Conservation (phyloP, 768 basidiomycete genomes). For the Auriculariales sp. region DNA sequence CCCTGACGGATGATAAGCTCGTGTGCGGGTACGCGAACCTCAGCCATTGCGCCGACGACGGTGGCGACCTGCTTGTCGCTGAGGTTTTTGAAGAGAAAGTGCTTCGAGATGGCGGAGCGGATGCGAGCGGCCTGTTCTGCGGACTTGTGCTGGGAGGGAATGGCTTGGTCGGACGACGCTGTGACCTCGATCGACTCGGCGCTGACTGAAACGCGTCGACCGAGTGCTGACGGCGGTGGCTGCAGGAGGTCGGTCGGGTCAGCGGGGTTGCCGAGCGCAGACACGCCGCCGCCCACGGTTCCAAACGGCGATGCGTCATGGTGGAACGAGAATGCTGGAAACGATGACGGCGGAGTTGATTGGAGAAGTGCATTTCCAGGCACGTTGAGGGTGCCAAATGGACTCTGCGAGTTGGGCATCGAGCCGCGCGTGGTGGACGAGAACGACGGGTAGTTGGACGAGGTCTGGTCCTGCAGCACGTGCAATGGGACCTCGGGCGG, state of each 20-base stretch:
- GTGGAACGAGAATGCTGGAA: too few relatives aligned
- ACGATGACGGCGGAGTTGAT: constrained; percentile 45
- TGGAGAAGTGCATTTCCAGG: constrained; percentile 64
- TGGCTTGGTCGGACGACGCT: constrained; percentile 44
- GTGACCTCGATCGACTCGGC: constrained; percentile 91
- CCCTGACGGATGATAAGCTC: constrained; percentile 95
- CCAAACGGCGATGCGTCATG: constrained; percentile 46
- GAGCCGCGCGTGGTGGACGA: constrained; percentile 34
- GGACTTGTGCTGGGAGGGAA: constrained; percentile 67
- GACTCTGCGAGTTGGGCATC: constrained; percentile 39
- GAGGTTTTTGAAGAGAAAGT: constrained; percentile 91
- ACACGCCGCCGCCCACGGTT: constrained; percentile 24
- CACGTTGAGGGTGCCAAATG: constrained; percentile 68
- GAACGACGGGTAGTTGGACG: constrained; percentile 8
- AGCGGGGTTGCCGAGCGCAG: constrained; percentile 10
- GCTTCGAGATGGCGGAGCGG: constrained; percentile 69
- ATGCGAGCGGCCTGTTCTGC: constrained; percentile 78
- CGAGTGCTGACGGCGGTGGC: constrained; percentile 60
- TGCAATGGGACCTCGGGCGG: constrained; percentile 36
- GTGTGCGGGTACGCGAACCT: constrained; percentile 50
- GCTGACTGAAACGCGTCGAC: constrained; percentile 85
- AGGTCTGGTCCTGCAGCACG: constrained; percentile 41
- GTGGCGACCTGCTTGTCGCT: constrained; percentile 93
- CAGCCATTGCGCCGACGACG: constrained; percentile 91
- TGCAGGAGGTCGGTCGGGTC: constrained; percentile 54